A percentile compares a stretch with the other conserved stretches of the same genome.
These are phyloP conservation scores for Penicillium sp. DNA, from an alignment of 2,329 filamentous ascomycete genomes.

Conservation along the genomic window DNA sequence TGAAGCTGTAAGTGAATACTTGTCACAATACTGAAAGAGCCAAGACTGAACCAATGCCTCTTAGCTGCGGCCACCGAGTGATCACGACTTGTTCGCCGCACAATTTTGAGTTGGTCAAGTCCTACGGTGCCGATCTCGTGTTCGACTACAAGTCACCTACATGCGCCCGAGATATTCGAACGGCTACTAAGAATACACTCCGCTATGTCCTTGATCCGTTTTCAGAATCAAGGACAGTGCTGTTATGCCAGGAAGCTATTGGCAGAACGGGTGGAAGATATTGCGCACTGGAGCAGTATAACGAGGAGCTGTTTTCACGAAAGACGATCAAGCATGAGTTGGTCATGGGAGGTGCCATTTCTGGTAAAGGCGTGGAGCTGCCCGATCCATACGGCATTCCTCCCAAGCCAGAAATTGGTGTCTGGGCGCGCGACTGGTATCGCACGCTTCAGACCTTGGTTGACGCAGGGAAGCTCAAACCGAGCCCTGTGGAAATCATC, in stretches of 20 bases:
- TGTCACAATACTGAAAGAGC: background rate
- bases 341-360: constrained; percentile 23
- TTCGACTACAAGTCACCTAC: constrained; percentile 37
- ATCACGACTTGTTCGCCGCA: constrained; percentile 35
- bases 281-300: constrained; percentile 23
- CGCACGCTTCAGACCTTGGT: constrained; percentile 12
- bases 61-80: constrained; percentile 27
- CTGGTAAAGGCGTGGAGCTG: constrained; percentile 20
- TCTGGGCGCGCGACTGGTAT: constrained; percentile 21
- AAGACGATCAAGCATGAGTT: constrained; percentile 22
- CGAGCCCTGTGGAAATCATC: constrained; percentile 11
- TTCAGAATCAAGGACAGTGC: constrained; percentile 18
- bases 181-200: constrained; percentile 32
- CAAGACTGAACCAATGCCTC: background rate
- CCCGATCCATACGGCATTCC: constrained; percentile 22
- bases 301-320: constrained; percentile 15
- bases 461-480: constrained; percentile 10
- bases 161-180: constrained; percentile 29
- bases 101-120: constrained; percentile 33
- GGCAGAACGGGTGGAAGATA: constrained; percentile 22
- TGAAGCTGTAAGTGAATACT: constrained; percentile 17
- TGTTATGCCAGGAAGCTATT: constrained; percentile 19
- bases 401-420: constrained; percentile 16
- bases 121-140: constrained; percentile 33
- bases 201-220: constrained; percentile 22